phyloP scores from a whole-genome alignment of 805 yeast species.

The Candida methanosorbosa region DNA sequence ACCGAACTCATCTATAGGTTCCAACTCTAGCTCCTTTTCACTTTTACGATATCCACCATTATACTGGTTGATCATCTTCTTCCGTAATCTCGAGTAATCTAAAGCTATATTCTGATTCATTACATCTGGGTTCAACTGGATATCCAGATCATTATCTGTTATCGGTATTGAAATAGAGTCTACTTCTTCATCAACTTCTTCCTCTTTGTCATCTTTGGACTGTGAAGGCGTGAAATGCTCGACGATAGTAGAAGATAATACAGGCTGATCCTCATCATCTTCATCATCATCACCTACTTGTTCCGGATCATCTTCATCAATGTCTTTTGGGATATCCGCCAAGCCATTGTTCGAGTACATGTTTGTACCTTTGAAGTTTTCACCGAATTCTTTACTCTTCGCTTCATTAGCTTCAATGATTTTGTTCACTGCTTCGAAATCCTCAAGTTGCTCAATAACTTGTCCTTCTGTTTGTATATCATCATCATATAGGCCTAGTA shows the following conservation, averaged over 20 bases:
- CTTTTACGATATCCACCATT: constrained; percentile 39
- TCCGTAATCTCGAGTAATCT: constrained; percentile 50
- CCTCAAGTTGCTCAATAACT: constrained; percentile 43
- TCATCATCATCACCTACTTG: constrained; percentile 21
- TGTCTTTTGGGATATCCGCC: constrained; percentile 14
- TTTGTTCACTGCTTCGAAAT: constrained; percentile 43
- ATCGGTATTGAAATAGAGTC: constrained; percentile 5
- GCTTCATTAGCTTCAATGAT: constrained; percentile 31
- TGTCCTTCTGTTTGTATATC: constrained; percentile 49
- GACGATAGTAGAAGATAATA: constrained; percentile 33
- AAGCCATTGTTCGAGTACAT: constrained; percentile 14
- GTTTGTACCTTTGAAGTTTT: constrained; percentile 5
- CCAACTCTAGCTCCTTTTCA: constrained; percentile 47
- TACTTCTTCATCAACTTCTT: constrained; percentile 14
- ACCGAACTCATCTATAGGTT: constrained; percentile 60
- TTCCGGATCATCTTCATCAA: constrained; percentile 28
- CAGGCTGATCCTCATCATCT: constrained; percentile 28
- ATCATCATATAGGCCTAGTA: constrained; percentile 52
- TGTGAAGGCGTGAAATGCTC: constrained; percentile 32
- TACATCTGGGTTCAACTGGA: constrained; percentile 22
- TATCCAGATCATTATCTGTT: constrained; percentile 20
- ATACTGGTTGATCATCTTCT: constrained; percentile 34
- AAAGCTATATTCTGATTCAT: constrained; percentile 39
- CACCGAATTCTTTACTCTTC: constrained; percentile 4
- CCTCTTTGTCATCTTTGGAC: constrained; percentile 21